These are phyloP conservation scores for Phalaenopsis hybrid DNA, from an alignment of 116 monocot genomes.

Conservation along the genomic window DNA sequence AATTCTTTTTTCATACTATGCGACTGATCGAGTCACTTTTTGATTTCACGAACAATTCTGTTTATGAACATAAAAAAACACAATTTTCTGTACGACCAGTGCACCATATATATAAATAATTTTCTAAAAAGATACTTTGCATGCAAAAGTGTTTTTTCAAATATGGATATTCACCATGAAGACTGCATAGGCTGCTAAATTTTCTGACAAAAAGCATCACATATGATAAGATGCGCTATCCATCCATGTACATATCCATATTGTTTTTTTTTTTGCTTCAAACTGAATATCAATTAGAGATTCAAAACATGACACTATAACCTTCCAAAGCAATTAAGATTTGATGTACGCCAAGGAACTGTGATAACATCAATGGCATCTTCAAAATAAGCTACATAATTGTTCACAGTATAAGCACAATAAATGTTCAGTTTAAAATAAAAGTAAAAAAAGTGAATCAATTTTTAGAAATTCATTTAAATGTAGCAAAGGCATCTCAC, in stretches of 20 bases:
- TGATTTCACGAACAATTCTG: too few species aligned
- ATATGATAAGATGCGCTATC: too few species aligned
- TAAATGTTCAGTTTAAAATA: background rate
- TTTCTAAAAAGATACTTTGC: background rate
- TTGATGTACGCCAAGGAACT: background rate
- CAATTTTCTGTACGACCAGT: background rate
- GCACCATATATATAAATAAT: background rate
- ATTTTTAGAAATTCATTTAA: background rate
- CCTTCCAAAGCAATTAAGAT: background rate
- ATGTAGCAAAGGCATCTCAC: constrained; percentile 22
- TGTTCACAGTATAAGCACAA: background rate
- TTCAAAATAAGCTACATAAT: background rate
- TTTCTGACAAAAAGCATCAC: background rate
- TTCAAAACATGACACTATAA: background rate
- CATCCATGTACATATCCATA: background rate
- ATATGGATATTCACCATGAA: background rate
- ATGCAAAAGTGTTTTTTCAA: background rate
- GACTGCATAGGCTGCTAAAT: background rate
- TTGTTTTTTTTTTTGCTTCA: background rate
- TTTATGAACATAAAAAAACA: too few species aligned
- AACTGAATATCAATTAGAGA: background rate
- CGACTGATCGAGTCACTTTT: too few species aligned
- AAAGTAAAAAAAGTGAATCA: background rate
- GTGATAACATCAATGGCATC: background rate
- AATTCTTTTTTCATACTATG: too few species aligned